Conservation (phyloP, 805 yeast species). For the Tetrapisispora taiwanensis region DNA sequence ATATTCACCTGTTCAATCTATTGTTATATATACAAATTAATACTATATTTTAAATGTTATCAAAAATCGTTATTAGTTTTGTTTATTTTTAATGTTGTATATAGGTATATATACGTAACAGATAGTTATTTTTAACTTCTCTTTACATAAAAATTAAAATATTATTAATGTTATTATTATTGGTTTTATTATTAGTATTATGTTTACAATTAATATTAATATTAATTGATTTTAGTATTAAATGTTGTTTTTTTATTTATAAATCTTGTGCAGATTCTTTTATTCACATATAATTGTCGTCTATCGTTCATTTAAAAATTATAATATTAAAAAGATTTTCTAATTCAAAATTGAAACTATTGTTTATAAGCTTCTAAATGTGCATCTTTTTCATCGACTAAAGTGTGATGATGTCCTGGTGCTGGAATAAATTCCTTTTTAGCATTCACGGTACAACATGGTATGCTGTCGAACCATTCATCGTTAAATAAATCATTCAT, state of each 20-base stretch:
- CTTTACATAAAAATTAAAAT: too few relatives aligned
- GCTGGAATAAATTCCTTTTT: conserved; percentile 34
- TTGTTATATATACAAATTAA: too few relatives aligned
- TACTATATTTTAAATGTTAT: too few relatives aligned
- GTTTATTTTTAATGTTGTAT: too few relatives aligned
- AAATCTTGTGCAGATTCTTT: background rate
- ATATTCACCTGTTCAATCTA: too few relatives aligned
- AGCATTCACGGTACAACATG: conserved; percentile 45
- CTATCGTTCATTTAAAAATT: background rate
- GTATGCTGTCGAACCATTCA: conserved; percentile 59
- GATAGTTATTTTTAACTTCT: too few relatives aligned
- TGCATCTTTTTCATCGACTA: conserved; percentile 38
- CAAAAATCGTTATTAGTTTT: too few relatives aligned
- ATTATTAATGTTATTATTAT: too few relatives aligned
- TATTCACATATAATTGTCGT: background rate
- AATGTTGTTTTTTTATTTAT: background rate
- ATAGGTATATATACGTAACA: too few relatives aligned
- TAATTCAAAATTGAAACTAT: background rate
- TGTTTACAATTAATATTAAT: too few relatives aligned
- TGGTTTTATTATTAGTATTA: too few relatives aligned
- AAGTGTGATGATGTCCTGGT: conserved; percentile 42
- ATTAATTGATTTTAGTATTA: background rate
- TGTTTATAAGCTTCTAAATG: conserved; percentile 35
- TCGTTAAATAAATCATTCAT: conserved; percentile 56
- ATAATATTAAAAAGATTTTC: background rate